A percentile compares a stretch with the other conserved stretches of the same genome.
These are phyloP conservation scores for Podila epigama DNA, from an alignment of 192 early-diverging fungal species.

Conservation along the genomic window DNA sequence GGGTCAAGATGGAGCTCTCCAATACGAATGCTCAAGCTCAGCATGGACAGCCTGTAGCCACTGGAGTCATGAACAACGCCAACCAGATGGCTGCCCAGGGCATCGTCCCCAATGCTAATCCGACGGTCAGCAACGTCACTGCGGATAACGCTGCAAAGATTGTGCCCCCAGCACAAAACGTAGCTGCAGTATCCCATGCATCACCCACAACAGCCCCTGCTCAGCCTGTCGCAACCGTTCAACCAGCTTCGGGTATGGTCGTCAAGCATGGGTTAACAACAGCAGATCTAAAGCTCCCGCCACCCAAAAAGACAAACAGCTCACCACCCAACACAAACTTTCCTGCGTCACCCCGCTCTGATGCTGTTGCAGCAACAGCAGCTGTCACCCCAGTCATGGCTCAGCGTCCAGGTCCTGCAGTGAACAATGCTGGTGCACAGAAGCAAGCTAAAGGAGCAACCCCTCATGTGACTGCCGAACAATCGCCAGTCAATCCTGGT, in stretches of 20 bases:
- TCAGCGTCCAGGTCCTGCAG: not conserved
- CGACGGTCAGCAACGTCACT: not conserved
- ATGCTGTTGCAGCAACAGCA: slow-evolving; percentile 11
- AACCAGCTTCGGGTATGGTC: not conserved
- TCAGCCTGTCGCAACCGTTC: not conserved
- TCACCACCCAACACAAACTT: slow-evolving; percentile 30
- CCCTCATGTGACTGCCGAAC: not conserved
- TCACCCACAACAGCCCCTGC: not conserved
- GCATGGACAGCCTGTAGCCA: not conserved
- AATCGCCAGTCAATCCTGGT: not conserved
- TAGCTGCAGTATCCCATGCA: not conserved
- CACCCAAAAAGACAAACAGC: slow-evolving; percentile 26
- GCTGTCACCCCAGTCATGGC: not conserved
- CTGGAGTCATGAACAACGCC: not conserved
- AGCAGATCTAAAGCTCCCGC: slow-evolving; percentile 38
- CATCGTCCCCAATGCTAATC: not conserved
- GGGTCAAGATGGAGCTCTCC: slow-evolving; percentile 48
- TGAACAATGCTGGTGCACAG: not conserved
- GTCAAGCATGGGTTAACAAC: slow-evolving; percentile 31
- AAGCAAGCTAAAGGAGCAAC: not conserved
- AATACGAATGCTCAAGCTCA: not conserved
- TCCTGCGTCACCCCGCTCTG: slow-evolving; percentile 23
- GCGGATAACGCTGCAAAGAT: too few relatives aligned
- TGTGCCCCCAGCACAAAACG: too few relatives aligned
- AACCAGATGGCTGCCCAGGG: not conserved